Evolutionary conservation across 495 filamentous ascomycete species (phyloP).

Genomic region (Cetradonia linearis): DNA sequence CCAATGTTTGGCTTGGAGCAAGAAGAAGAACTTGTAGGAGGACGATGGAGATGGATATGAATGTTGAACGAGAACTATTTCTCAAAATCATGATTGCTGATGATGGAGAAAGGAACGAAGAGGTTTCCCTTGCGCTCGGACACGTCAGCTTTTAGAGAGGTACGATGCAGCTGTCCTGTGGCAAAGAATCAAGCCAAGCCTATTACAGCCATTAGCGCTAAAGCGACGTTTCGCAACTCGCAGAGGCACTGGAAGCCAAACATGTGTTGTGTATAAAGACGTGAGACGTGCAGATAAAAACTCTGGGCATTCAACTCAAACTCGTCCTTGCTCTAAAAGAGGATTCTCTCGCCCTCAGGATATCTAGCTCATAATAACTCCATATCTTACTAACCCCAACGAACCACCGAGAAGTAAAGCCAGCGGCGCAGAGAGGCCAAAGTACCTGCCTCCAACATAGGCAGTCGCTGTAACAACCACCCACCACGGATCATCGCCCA

Average conservation of each 20-base stretch:
- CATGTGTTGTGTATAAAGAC: too few relatives aligned
- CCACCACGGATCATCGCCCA: slow-evolving; percentile 61
- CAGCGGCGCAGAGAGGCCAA: slow-evolving; percentile 41
- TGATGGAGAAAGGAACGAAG: not conserved
- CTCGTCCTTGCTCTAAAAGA: not conserved
- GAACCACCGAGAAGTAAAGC: slow-evolving; percentile 52
- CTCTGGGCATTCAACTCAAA: not conserved
- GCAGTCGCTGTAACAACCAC: slow-evolving; percentile 51
- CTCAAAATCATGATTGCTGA: slow-evolving; percentile 8
- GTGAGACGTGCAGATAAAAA: not conserved
- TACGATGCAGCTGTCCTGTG: slow-evolving; percentile 10
- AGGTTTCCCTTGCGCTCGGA: slow-evolving; percentile 10
- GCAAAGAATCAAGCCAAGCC: slow-evolving; percentile 6
- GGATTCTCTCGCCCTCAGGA: not conserved
- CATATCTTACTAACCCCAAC: slow-evolving; percentile 54
- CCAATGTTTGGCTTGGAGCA: slow-evolving; percentile 12
- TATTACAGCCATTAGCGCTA: not conserved
- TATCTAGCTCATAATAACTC: slow-evolving; percentile 28
- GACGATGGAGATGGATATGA: slow-evolving; percentile 15
- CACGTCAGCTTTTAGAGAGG: slow-evolving; percentile 11
- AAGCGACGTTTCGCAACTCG: not conserved
- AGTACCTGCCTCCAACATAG: slow-evolving; percentile 49
- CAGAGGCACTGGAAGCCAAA: not conserved
- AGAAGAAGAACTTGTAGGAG: slow-evolving; percentile 11
- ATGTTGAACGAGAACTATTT: not conserved